Evolutionary conservation across 75 land plant species (phyloP).

Genomic region (Pinus albicaulis): DNA sequence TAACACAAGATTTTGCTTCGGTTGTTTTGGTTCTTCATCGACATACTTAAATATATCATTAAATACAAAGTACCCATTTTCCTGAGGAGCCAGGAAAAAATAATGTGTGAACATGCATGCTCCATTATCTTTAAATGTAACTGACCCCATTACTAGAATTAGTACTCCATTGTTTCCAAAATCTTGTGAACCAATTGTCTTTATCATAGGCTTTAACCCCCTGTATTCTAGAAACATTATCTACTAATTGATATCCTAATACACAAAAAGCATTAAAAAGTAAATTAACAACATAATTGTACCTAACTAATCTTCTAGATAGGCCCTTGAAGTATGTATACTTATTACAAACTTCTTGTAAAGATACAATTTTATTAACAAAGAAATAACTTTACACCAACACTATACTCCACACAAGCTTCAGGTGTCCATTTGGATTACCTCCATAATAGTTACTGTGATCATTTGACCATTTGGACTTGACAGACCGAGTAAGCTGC

Average conservation of each 20-base stretch:
- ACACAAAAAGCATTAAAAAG: not conserved
- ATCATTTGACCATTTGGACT: conserved; percentile 49
- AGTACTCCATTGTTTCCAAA: conserved; percentile 60
- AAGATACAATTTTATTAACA: no score
- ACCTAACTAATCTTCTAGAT: not conserved
- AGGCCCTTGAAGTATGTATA: no score
- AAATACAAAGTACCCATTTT: conserved; percentile 55
- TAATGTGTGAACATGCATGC: conserved; percentile 53
- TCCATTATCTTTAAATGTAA: conserved; percentile 42
- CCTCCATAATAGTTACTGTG: conserved; percentile 62
- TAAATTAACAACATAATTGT: not conserved
- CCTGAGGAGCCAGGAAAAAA: conserved; percentile 55
- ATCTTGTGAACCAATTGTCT: conserved; percentile 78
- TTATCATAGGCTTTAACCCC: conserved; percentile 55
- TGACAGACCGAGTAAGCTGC: conserved; percentile 57
- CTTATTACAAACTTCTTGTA: no score
- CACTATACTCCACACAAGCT: not conserved
- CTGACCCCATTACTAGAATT: conserved; percentile 69
- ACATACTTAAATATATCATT: conserved; percentile 56
- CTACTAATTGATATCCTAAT: conserved; percentile 57
- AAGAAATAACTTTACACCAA: no score
- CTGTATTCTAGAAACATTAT: conserved; percentile 39
- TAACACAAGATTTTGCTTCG: not conserved
- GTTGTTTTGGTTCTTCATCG: conserved; percentile 20
- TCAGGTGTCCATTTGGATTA: conserved; percentile 5